These are phyloP conservation scores for Elymus sibiricus DNA, from an alignment of 176 grass and related monocot species.

Conservation along the genomic window DNA sequence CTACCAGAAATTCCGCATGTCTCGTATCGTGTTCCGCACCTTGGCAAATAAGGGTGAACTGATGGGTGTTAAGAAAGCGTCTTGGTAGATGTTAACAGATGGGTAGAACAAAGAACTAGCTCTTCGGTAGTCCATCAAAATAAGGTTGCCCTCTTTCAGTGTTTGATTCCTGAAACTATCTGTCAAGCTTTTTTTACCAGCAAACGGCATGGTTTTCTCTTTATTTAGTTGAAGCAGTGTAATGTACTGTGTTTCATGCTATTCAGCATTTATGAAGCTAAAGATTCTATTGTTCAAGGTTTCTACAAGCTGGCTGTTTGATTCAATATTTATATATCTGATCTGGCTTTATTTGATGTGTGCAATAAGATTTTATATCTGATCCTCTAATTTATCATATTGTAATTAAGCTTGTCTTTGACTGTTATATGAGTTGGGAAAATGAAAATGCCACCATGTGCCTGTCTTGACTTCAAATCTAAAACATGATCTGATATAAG, in stretches of 20 bases:
- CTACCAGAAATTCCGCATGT: constrained; percentile 61
- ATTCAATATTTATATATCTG: neutral
- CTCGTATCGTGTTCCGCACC: constrained; percentile 64
- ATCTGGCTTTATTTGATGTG: neutral
- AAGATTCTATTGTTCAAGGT: neutral
- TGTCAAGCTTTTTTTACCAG: constrained; percentile 17
- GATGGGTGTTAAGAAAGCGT: constrained; percentile 64
- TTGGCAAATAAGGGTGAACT: constrained; percentile 73
- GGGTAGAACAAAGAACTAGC: constrained; percentile 29
- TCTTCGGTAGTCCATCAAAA: constrained; percentile 35
- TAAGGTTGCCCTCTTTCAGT: constrained; percentile 35
- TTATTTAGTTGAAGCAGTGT: constrained; percentile 30
- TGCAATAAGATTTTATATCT: neutral
- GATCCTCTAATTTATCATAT: neutral
- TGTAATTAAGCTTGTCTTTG: neutral
- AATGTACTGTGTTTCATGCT: constrained; percentile 23
- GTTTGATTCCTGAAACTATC: constrained; percentile 26
- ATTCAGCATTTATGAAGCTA: constrained; percentile 14
- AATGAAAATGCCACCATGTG: neutral
- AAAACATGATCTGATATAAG: neutral
- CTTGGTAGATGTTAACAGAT: constrained; percentile 55
- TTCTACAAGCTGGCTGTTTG: neutral
- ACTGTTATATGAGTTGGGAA: no score
- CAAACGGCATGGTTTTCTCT: neutral
- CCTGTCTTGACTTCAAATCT: neutral